Conservation (phyloP, 1,284 basidiomycete genomes). For the Rhodotorula sp. region DNA sequence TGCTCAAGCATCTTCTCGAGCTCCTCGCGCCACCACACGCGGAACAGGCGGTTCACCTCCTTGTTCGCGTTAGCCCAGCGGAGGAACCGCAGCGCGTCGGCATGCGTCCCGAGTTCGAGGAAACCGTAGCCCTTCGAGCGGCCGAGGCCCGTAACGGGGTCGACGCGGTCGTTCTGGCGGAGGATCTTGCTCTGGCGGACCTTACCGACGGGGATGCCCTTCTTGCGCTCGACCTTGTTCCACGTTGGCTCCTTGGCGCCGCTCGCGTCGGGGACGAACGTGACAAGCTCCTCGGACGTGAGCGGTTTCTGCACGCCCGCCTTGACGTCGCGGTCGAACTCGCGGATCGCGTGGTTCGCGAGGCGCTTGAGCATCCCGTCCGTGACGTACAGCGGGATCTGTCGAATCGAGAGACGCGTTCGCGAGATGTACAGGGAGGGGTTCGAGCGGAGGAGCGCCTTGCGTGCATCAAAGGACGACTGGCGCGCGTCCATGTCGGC, state of each 20-base stretch:
- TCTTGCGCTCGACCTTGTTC: conserved; percentile 49
- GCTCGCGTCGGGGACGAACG: conserved; percentile 44
- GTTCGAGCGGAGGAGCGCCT: conserved; percentile 78
- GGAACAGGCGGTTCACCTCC: conserved; percentile 65
- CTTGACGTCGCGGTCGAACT: conserved; percentile 79
- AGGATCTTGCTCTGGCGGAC: conserved; percentile 84
- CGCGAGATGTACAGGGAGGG: conserved; percentile 91
- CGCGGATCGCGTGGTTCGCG: conserved; percentile 74
- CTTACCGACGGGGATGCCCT: conserved; percentile 61
- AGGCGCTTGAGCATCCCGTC: conserved; percentile 87
- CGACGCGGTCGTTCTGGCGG: conserved; percentile 79
- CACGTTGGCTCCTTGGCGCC: conserved; percentile 48
- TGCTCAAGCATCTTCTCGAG: conserved; percentile 66
- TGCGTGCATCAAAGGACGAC: conserved; percentile 77
- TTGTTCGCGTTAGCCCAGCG: conserved; percentile 93
- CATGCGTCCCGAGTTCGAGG: conserved; percentile 82
- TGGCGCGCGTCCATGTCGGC: conserved; percentile 81
- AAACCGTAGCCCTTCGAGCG: conserved; percentile 94
- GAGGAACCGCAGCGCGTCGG: conserved; percentile 85
- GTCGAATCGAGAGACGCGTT: conserved; percentile 89
- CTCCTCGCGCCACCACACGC: conserved; percentile 81
- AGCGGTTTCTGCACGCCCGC: conserved; percentile 64
- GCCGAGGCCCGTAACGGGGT: conserved; percentile 81
- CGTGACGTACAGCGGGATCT: conserved; percentile 85
- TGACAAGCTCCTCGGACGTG: conserved; percentile 69